Base-by-base conservation (phyloP, 2,329 filamentous ascomycete species). In the Cytospora mali region DNA sequence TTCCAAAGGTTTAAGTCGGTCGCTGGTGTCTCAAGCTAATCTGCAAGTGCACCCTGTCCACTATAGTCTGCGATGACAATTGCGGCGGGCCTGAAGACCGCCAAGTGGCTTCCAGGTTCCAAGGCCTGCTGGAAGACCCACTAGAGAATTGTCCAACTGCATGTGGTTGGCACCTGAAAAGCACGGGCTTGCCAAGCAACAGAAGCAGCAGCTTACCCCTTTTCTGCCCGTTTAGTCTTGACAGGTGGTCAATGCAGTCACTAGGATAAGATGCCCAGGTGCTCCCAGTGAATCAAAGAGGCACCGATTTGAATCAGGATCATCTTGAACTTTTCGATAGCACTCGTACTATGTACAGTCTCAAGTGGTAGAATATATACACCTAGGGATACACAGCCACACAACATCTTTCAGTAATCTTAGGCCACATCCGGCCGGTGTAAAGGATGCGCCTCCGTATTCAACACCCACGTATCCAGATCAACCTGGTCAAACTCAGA, bases 381-480 rank as follows among this genome's bases (percentile, higher is more conserved):
- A 35, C 33, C n/a, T n/a, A n/a, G n/a, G n/a, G n/a, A 33, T 35
- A 49, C 25, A 23, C 2, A 35, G 11, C 9, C 18, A 18, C 13
- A 29, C 23, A 28, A 29, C n/a, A 21, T 5, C 48, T 4, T 2
- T 13, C 18, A 4, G 18, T 23, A 16, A 35, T 14, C 35, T 57
- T 28, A 62, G 25, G 16, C 42, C 39, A 59, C 65, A 54, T 69
- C 66, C 28, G 71, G 66, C 27, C 79, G 73, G 61, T 73, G 72
- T 46, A 84, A 69, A 49, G 83, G 82, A 68, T 85, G 83, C 23
- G 81, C 82, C 73, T 84, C 82, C 2, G 83, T 84, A 68, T 84
- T 84, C 55, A 88, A 73, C 60, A 88, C 84, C 81, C 83, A 88
- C 62, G 84, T 77, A 72, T 89, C 86, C 67, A 89, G 73, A 69